Evolutionary conservation across 1,284 basidiomycete genomes (phyloP), one percentile per base, ranked within the genome.

Genomic region (Apiotrichum siamense): DNA sequence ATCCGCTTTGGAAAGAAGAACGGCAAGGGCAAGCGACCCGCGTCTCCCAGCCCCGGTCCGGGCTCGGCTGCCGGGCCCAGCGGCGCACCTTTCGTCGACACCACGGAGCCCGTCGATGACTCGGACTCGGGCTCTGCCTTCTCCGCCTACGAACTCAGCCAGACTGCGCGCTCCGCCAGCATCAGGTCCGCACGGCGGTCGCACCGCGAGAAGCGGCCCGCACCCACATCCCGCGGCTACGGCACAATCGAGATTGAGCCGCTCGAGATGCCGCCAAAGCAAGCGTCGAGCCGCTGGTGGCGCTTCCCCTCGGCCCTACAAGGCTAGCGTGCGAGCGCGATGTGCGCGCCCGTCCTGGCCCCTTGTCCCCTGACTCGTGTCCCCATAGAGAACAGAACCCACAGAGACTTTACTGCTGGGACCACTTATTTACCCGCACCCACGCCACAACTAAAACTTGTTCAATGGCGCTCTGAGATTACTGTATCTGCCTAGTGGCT

Each of bases 171-270:
- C 38, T 26, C 20, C 29, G 18, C 38, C 31, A 13, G 23, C 20
- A 17, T n/a, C 15, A 23, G 42, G 23, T 33, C 31, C 21, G n/a
- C 26, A 13, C 40, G 40, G 9, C 33, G 33, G 3, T 27, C 40
- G 17, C 15, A 2, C 11, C 26, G 26, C 20, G 12, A 17, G 4
- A 31, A 27, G 18, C 33, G 33, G 13, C 41, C 27, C 18, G 26
- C 15, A 6, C 41, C n/a, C n/a, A n/a, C n/a, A n/a, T n/a, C n/a
- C n/a, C n/a, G 41, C 36, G 36, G 37, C 13, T 53, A 53, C 32
- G 51, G 51, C 24, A 49, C 51, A 24, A 53, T 53, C 31, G 21
- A 53, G 24, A 29, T 48, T 12, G 45, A 47, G 23, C 41, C 35
- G 3, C 12, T 24, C 7, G 41, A 37, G n/a, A 15, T n/a, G n/a